Evolutionary conservation across 805 yeast genomes (phyloP), one percentile per base, ranked within the genome.

Genomic region (Wickerhamomyces ciferrii): DNA sequence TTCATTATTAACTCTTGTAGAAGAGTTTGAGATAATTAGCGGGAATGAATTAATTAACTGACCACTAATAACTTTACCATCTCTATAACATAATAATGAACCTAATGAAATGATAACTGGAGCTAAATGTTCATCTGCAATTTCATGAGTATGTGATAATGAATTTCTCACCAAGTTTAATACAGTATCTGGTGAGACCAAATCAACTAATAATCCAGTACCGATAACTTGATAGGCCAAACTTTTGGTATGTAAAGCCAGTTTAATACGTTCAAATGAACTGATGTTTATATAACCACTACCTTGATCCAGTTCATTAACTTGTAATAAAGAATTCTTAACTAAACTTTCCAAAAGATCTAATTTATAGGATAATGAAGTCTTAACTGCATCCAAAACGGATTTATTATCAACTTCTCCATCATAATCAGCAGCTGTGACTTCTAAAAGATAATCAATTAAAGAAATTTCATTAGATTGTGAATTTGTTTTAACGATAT

Each of bases 201-300:
- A 63, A 21, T 76, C 78, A 20, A 74, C 66, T 25, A 72, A 62
- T 45, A 73, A 67, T 10, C 85, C 83, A 42, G 79, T 74, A 7
- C 81, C 74, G 8, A 87, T 71, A n/a, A 83, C 73, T 58, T 84
- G 84, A 31, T 86, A 65, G 20, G 78, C 76, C 44, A 66, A 60
- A 21, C 79, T 65, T 59, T 83, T 83, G n/a, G 83, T 70, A 24
- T 67, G 56, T 52, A 78, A 74, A 0, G 84, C 83, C 21, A 75
- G 60, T 36, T 67, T 68, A 42, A 80, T 63, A 38, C 83, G 66
- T 36, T 69, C 67, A 34, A 64, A 64, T 5, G 80, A 73, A 0
- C 79, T 75, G 48, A 80, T 66, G 24, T 75, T 80, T 48, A 82
- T 70, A 58, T 74, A 81, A 5, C 75, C 67, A 29, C 77, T 77